Evolutionary conservation across 345 rosid species (phyloP), one percentile per base, ranked within the genome.

Genomic region (Geranium rotundifolium): DNA sequence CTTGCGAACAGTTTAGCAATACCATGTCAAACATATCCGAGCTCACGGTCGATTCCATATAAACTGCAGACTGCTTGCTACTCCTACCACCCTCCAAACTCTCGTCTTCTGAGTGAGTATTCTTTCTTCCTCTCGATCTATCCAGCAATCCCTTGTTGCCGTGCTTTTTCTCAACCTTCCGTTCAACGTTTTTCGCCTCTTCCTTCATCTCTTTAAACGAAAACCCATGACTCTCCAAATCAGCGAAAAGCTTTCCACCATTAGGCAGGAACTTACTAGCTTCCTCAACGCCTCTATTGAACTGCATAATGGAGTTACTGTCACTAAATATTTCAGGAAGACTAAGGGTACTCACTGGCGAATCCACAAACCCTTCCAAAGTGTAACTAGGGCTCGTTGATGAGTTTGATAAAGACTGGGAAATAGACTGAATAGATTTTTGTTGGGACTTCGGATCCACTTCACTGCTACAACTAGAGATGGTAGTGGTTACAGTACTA

Each of bases 281-380:
- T 74, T 85, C 91, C 71, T 81, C 84, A 54, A 83, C 69, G 56
- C 86, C 83, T 72, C 65, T 85, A 65, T 67, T 83, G 65, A 85
- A 79, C 65, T 79, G 91, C 77, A 75, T 65, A n/a, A 61, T 73
- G 15, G 85, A 79, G 23, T 75, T 75, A 52, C 72, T 70, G 17
- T 79, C 76, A 9, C 49, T 68, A 60, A 78, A 76, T 58, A 81
- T 59, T 65, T 76, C 77, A 16, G 78, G 78, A 70, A 76, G 64
- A 37, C 55, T 60, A 19, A 67, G 63, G 67, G 61, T 69, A 58
- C 84, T 82, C 46, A 61, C 69, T 0, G 80, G 82, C 64, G 81
- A 86, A 63, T 84, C 89, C 5, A 69, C 71, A 65, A 76, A 73
- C 20, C 80, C 80, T 72, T 76, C 76, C 12, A 62, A 34, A 30